Base-by-base conservation (phyloP, 352 stramenopile species). In the Phytopythium helicoides region DNA sequence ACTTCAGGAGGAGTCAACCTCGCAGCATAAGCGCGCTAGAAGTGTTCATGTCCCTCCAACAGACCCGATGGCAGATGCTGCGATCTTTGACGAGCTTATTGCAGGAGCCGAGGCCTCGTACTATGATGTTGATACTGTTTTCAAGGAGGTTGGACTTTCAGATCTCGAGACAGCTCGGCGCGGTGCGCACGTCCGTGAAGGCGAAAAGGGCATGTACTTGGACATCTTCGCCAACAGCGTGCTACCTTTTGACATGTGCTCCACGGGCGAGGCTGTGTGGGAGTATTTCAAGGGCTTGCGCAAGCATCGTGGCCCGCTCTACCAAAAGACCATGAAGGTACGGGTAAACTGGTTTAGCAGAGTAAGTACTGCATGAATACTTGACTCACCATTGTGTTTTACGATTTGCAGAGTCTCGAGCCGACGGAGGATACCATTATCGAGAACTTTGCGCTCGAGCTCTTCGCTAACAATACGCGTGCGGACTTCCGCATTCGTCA, bases 201-300 rank as follows among this genome's bases (percentile, higher is more conserved):
- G 61, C 9, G 68, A 66, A 23, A 59, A 61, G 8, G 67, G 67
- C 0, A 71, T 77, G 61, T 75, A 70, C 44, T 44, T 68, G 9
- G 68, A 68, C 39, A 52, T 76, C 10, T 71, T 68, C 23, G 64
- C 67, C 21, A 60, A 58, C 15, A 64, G 58, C 2, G 11, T 71
- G 12, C 35, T 77, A 35, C 71, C 71, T 2, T 77, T 77, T 26
- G 62, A 52, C 12, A 28, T 71, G 34, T 45, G 56, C 23, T 51
- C 58, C 11, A 71, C 64, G 10, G 61, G 64, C 3, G 60, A 67
- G 22, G 67, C 71, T 7, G 72, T 68, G 61, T 81, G 71, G 71
- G 46, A 65, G 33, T 62, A 60, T 19, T 71, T 71, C 31, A 74
- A 71, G 40, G 58, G 59, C 3, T 48, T 58, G 8, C 28, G 58